Percentiles rank a stretch among this genome's conserved stretches.
phyloP scores from a whole-genome alignment of 139 green algal species.

The Auxenochlorella pyrenoidosa region DNA sequence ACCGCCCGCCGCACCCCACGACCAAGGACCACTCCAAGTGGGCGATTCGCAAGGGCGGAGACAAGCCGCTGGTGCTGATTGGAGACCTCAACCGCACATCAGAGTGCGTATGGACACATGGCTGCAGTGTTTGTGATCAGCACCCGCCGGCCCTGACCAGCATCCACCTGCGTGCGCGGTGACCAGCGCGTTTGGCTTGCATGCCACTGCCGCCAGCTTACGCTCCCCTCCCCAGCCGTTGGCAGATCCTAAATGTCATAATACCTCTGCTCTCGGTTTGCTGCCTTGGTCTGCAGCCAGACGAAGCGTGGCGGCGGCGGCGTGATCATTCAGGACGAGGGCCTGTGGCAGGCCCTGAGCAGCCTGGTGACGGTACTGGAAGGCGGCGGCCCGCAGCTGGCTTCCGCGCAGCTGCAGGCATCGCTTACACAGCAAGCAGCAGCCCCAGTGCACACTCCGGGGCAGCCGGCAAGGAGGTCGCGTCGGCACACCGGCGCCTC shows the following conservation, averaged over 20 bases:
- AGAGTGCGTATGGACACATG: slow-evolving; percentile 5
- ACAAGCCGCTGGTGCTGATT: not conserved
- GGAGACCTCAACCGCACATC: slow-evolving; percentile 26
- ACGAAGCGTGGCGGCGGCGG: slow-evolving; percentile 23
- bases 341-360: slow-evolving; percentile 5
- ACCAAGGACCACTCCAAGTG: slow-evolving; percentile 21
- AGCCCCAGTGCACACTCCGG: no score
- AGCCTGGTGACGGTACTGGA: not conserved
- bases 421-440: no score
- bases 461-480: no score
- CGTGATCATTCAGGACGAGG: not conserved
- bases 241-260: no score
- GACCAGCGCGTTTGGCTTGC: no score
- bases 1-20: not conserved
- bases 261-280: no score
- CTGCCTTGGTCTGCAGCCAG: not conserved
- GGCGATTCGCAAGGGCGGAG: not conserved
- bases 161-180: no score
- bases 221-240: no score
- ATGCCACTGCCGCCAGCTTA: no score
- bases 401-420: not conserved
- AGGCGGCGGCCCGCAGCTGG: not conserved
- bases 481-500: no score
- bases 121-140: not conserved
- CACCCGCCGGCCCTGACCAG: not conserved